Percentiles rank a stretch among this genome's conserved stretches.
Conservation (phyloP, 176 grass and related monocot genomes). For the Pontederia paniculata region DNA sequence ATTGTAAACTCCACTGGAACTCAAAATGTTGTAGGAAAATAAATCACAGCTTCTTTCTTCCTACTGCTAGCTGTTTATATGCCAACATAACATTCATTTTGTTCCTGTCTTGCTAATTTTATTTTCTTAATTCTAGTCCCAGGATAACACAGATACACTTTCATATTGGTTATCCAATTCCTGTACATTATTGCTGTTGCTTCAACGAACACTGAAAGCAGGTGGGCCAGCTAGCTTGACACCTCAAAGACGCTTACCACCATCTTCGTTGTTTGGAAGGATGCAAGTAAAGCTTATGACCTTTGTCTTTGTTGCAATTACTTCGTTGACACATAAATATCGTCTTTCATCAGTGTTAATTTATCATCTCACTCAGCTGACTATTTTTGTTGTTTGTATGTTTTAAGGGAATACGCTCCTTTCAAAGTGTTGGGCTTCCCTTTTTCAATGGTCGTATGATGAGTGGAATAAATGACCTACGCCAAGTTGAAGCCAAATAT, state of each 20-base stretch:
- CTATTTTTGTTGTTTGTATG: background rate
- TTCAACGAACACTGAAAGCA: constrained; percentile 28
- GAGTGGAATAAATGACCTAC: constrained; percentile 39
- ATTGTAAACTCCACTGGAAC: too few species aligned
- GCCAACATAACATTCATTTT: constrained; percentile 9
- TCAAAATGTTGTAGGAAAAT: constrained; percentile 1
- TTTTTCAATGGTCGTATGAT: constrained; percentile 37
- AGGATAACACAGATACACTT: constrained; percentile 10
- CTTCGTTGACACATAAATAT: background rate
- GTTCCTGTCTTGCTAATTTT: background rate
- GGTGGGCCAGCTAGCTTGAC: constrained; percentile 45
- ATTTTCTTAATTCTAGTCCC: background rate
- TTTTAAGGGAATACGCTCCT: constrained; percentile 32
- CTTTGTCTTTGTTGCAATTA: background rate
- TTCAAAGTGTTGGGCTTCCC: constrained; percentile 45
- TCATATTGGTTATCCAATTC: constrained; percentile 24
- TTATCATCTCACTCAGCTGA: too few species aligned
- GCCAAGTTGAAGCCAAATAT: constrained; percentile 79
- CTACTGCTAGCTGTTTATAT: constrained; percentile 8
- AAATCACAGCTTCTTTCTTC: background rate
- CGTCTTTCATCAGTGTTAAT: too few species aligned
- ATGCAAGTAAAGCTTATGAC: constrained; percentile 35
- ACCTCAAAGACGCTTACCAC: constrained; percentile 50
- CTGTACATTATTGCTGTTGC: constrained; percentile 20
- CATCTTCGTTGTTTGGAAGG: constrained; percentile 32